Evolutionary conservation across 805 yeast species (phyloP), one percentile per base, ranked within the genome.

Genomic region (Starmerella stellata): DNA sequence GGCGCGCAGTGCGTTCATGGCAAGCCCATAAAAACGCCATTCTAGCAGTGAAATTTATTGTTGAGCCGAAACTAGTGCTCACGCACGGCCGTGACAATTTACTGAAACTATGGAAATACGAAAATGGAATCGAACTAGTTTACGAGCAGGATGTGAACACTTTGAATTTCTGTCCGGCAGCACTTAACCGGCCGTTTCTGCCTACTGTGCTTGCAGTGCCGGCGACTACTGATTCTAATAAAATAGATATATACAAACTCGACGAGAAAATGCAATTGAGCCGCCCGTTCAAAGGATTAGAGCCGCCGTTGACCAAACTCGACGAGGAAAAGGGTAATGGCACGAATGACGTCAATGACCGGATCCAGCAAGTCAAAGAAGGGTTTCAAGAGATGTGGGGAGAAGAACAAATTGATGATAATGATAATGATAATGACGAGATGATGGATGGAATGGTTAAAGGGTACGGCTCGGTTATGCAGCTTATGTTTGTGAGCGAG

Each of bases 81-180:
- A 73, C 78, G 2, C 90, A 79, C 52, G 76, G 76, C 0, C 63
- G 79, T 40, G 92, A 79, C 53, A 71, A 76, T 19, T 62, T 55
- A 42, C 42, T 61, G 36, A 39, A 52, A 21, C 43, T 61, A 1
- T 58, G 53, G 52, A 42, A 53, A 4, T 7, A 5, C 14, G 7
- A 9, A 8, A 13, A 29, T 11, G 25, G 8, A 8, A 7, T 15
- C 9, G 11, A 20, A 9, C 45, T 56, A 24, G 53, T 60, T 1
- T 63, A 66, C 43, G 64, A 68, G 15, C 62, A 77, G 46, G 83
- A 83, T 4, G 77, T 78, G 32, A 81, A 81, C 53, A 63, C 80
- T 3, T 58, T 81, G 45, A 80, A 78, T 48, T 81, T 75, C 54
- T 69, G 82, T 47, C 72, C 74, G 39, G 72, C 75, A n/a, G 74